A percentile compares a stretch with the other conserved stretches of the same genome.
Conservation (phyloP, 768 basidiomycete genomes). For the Kwoniella europaea region DNA sequence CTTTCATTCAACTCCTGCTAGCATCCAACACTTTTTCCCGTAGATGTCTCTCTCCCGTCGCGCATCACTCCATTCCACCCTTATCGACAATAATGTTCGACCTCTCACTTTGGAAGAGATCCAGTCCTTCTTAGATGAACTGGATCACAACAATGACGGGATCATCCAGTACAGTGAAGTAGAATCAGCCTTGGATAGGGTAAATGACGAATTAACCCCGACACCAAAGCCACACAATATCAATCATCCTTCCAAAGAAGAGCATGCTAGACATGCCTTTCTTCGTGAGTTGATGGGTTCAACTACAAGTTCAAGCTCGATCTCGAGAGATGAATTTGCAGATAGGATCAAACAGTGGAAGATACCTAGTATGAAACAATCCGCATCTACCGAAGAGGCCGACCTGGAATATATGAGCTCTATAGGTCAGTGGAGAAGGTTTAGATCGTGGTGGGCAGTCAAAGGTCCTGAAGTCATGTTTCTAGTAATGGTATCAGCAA, state of each 20-base stretch:
- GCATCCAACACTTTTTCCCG: no score
- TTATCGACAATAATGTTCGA: background rate
- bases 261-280: slow-evolving; percentile 28
- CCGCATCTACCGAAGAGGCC: slow-evolving; percentile 21
- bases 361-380: slow-evolving; percentile 36
- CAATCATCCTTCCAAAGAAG: slow-evolving; percentile 26
- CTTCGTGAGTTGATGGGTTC: slow-evolving; percentile 24
- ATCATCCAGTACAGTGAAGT: slow-evolving; percentile 32
- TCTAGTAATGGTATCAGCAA: slow-evolving; percentile 22
- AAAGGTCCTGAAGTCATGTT: slow-evolving; percentile 34
- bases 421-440: slow-evolving; percentile 14
- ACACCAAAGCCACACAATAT: slow-evolving; percentile 24
- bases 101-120: slow-evolving; percentile 34
- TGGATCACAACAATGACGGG: slow-evolving; percentile 36
- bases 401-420: slow-evolving; percentile 29
- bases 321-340: slow-evolving; percentile 19
- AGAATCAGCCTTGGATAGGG: slow-evolving; percentile 29
- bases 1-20: no score
- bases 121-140: slow-evolving; percentile 33
- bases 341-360: slow-evolving; percentile 26
- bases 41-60: background rate
- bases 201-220: slow-evolving; percentile 31
- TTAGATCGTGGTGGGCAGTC: slow-evolving; percentile 33
- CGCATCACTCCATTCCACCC: background rate
- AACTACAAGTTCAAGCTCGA: slow-evolving; percentile 1